Base-by-base conservation (phyloP, 2,329 filamentous ascomycete genomes). In the Cephalotrichum gorgonifer region DNA sequence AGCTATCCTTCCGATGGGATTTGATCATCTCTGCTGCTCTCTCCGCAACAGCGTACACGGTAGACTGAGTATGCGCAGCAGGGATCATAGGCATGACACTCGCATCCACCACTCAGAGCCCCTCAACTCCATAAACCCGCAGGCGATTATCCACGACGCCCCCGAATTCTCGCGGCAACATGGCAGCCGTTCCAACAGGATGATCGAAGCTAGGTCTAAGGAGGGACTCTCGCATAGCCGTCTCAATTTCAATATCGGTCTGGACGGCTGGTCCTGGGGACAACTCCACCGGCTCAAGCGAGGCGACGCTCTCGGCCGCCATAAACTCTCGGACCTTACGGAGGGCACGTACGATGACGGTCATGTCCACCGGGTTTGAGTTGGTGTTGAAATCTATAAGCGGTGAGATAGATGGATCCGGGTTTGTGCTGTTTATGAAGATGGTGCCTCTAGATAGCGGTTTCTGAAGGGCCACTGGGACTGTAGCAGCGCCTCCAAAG, bases 101-200 rank as follows among this genome's bases (percentile, higher is more conserved):
- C 0, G 75, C 78, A 64, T 83, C 79, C 2, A 82, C 78, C 6
- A 81, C 78, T 4, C 79, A 65, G 44, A 83, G 62, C 0, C 71
- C 69, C 1, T 67, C 59, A 0, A 78, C 71, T 1, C 61, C 61
- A 25, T 62, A 57, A n/a, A 63, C 61, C 33, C 49, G 17, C 49
- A 64, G 22, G 1, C 54, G 51, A 47, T 56, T 55, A 39, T 61
- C 57, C 58, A 2, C 80, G 4, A 60, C 57, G 3, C 61, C 62
- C 1, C 62, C 62, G 26, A 52, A 51, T 46, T 61, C 54, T 25
- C 54, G 53, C 1, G 58, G 56, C 56, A 59, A 54, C 56, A 58
- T 62, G 12, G 59, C 55, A 4, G 41, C 41, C 25, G 41, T 43
- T 9, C 22, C 41, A 15, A 43, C 41, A 6, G 41, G 41, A n/a